These are phyloP conservation scores for Calocera viscosa DNA, from an alignment of 768 basidiomycete species.

Conservation along the genomic window DNA sequence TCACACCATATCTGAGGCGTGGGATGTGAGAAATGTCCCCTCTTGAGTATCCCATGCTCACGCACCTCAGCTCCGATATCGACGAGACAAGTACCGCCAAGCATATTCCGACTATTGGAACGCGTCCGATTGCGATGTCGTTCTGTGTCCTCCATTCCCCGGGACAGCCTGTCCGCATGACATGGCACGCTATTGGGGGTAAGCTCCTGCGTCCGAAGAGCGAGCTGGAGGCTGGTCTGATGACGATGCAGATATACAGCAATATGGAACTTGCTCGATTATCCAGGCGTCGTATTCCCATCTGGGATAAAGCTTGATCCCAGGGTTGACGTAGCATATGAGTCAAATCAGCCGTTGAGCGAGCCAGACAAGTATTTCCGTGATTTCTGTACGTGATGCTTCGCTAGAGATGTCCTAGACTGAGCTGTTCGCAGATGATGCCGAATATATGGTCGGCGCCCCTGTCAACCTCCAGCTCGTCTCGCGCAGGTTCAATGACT, in stretches of 20 bases:
- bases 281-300: slow-evolving; percentile 20
- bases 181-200: slow-evolving; percentile 13
- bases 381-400: background rate
- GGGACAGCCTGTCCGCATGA: slow-evolving; percentile 8
- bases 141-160: slow-evolving; percentile 10
- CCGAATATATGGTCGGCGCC: slow-evolving; percentile 15
- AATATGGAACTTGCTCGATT: slow-evolving; percentile 23
- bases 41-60: background rate
- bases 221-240: background rate
- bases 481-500: slow-evolving; percentile 13
- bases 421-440: background rate
- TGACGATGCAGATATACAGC: slow-evolving; percentile 20
- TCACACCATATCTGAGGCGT: background rate
- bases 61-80: background rate
- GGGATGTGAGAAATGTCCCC: background rate
- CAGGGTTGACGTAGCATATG: background rate
- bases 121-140: slow-evolving; percentile 7
- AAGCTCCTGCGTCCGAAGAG: background rate
- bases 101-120: slow-evolving; percentile 5
- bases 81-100: background rate
- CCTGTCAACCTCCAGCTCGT: slow-evolving; percentile 18
- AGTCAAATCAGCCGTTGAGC: background rate
- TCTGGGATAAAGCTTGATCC: slow-evolving; percentile 16
- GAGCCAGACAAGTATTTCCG: background rate
- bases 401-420: background rate